Conservation (phyloP, 1,284 basidiomycete species). For the Pulchroboletus neoregius region DNA sequence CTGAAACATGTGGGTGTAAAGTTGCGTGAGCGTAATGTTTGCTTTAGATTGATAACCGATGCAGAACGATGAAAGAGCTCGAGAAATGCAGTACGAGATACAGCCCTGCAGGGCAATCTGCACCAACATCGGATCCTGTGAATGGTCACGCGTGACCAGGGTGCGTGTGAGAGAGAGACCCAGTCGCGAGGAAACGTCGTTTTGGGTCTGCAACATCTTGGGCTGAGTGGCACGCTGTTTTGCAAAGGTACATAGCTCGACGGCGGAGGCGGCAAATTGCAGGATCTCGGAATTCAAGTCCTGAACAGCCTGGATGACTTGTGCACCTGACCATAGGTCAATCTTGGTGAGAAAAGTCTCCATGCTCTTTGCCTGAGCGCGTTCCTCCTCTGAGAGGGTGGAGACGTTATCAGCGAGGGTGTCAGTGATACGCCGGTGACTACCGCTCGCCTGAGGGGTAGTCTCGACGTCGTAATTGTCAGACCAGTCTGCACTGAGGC, state of each 20-base stretch:
- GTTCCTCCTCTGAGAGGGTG: conserved; percentile 44
- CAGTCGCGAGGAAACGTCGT: conserved; percentile 57
- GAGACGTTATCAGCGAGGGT: conserved; percentile 25
- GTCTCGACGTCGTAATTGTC: conserved; percentile 22
- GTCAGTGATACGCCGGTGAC: conserved; percentile 15
- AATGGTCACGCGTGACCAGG: conserved; percentile 58
- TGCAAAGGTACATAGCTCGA: conserved; percentile 53
- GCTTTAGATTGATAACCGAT: conserved; percentile 67
- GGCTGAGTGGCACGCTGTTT: conserved; percentile 35
- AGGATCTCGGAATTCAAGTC: conserved; percentile 75
- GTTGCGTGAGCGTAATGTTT: conserved; percentile 59
- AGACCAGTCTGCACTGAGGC: conserved; percentile 33
- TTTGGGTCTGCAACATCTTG: conserved; percentile 43
- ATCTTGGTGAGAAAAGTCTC: conserved; percentile 69
- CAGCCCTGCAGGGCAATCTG: conserved; percentile 70
- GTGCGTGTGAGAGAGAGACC: conserved; percentile 57
- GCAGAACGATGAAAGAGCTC: conserved; percentile 65
- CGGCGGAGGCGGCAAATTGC: conserved; percentile 69
- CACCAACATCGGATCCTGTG: conserved; percentile 68
- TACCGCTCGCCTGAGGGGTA: conserved; percentile 13
- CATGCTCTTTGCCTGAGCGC: conserved; percentile 45
- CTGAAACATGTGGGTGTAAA: conserved; percentile 62
- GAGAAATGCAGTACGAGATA: conserved; percentile 58
- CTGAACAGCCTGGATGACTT: conserved; percentile 71
- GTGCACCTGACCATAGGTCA: conserved; percentile 70